phyloP scores from a whole-genome alignment of 106 monocot species.

The Dioscorea dumetorum region DNA sequence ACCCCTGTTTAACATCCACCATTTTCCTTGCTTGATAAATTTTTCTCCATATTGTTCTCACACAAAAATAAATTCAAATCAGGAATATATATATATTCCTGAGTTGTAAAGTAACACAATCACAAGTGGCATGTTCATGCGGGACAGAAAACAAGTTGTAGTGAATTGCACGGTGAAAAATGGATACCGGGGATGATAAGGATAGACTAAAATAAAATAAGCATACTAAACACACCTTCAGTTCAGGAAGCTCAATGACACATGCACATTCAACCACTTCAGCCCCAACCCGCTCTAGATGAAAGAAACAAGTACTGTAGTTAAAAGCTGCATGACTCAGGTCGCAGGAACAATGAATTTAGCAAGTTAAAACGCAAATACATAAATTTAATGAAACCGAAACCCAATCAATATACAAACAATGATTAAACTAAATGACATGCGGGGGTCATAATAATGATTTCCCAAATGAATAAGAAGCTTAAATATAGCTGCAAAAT shows the following conservation, averaged over 20 bases:
- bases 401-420: not conserved
- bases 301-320: not conserved
- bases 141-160: too few species aligned
- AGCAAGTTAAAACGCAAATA: not conserved
- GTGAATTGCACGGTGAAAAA: not conserved
- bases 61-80: not conserved
- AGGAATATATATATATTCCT: too few species aligned
- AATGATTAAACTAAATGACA: not conserved
- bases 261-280: slow-evolving; percentile 57
- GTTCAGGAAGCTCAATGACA: slow-evolving; percentile 49
- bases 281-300: slow-evolving; percentile 41
- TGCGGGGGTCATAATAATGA: not conserved
- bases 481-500: not conserved
- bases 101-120: too few species aligned
- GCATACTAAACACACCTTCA: slow-evolving; percentile 17
- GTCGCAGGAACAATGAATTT: not conserved
- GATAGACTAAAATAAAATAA: not conserved
- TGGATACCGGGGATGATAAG: not conserved
- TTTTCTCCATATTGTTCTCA: not conserved
- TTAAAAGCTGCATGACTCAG: not conserved
- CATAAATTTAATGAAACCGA: not conserved
- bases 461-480: not conserved
- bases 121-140: too few species aligned
- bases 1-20: not conserved
- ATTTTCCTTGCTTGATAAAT: not conserved